phyloP scores from a whole-genome alignment of 2,329 filamentous ascomycete species.

The Lachnellula hyalina region DNA sequence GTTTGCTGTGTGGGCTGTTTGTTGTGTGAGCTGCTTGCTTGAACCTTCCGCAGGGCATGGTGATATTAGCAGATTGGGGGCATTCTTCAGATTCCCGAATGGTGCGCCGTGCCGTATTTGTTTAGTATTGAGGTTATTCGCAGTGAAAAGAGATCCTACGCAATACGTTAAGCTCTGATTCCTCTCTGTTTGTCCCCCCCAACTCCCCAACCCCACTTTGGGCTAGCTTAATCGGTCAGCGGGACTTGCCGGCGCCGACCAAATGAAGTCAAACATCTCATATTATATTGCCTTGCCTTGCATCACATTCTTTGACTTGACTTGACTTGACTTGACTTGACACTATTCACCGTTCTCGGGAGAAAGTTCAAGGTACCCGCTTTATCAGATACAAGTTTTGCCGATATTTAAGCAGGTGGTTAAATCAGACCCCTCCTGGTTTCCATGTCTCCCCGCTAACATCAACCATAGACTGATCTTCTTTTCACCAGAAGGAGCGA shows the following conservation, averaged over 20 bases:
- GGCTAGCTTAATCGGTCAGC: neutral
- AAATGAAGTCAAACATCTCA: neutral
- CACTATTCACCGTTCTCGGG: too few relatives aligned
- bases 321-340: neutral
- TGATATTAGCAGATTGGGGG: neutral
- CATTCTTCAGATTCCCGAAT: neutral
- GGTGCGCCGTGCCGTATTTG: neutral
- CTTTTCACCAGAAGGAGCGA: neutral
- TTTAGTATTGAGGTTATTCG: neutral
- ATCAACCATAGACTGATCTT: neutral
- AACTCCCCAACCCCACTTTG: neutral
- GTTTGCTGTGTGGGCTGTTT: neutral
- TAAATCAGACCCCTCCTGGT: neutral
- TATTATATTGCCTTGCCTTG: neutral
- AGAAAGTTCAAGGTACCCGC: too few relatives aligned
- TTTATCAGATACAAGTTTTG: too few relatives aligned
- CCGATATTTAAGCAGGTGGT: neutral
- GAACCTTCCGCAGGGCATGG: constrained; percentile 20
- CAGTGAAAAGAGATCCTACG: neutral
- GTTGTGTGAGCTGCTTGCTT: neutral
- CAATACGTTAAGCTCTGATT: too few relatives aligned
- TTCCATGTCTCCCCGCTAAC: neutral
- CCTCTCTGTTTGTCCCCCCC: too few relatives aligned
- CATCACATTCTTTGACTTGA: neutral
- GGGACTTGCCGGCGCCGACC: neutral